Evolutionary conservation across 129 eudicot species (phyloP).

Genomic region (Centrapalus pauciflorus): DNA sequence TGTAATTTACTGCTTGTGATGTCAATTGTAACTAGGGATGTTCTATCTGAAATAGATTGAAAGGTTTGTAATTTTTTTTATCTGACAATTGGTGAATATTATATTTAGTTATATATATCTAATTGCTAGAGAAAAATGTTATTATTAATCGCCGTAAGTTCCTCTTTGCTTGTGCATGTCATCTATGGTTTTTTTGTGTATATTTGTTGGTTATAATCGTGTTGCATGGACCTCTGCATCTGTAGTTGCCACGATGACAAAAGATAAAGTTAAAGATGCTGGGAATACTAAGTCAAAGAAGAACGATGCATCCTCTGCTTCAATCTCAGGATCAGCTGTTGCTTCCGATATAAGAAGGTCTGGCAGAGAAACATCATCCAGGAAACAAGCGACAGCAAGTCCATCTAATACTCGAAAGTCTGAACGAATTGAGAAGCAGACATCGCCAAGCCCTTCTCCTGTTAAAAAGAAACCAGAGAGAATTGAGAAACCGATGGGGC

Average conservation of each 20-base stretch:
- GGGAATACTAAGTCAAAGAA: slow-evolving; percentile 29
- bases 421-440: slow-evolving; percentile 44
- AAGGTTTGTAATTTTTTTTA: not conserved
- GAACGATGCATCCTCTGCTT: slow-evolving; percentile 24
- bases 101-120: too few relatives aligned
- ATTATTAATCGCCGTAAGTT: not conserved
- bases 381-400: slow-evolving; percentile 28
- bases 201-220: not conserved
- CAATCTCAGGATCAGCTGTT: slow-evolving; percentile 25
- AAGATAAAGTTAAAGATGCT: slow-evolving; percentile 24
- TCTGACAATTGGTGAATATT: not conserved
- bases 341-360: slow-evolving; percentile 42
- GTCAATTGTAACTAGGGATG: not conserved
- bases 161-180: not conserved
- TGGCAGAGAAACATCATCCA: slow-evolving; percentile 39
- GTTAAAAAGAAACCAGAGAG: slow-evolving; percentile 41
- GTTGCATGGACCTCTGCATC: not conserved
- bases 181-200: slow-evolving; percentile 5
- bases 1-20: not conserved
- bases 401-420: slow-evolving; percentile 43
- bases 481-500: slow-evolving; percentile 25
- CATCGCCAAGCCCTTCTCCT: slow-evolving; percentile 24
- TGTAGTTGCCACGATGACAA: slow-evolving; percentile 36
- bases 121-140: too few relatives aligned
- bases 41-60: not conserved